A percentile compares a stretch with the other conserved stretches of the same genome.
These are phyloP conservation scores for Pythium brachiatum DNA, from an alignment of 352 stramenopile species.

Conservation along the genomic window DNA sequence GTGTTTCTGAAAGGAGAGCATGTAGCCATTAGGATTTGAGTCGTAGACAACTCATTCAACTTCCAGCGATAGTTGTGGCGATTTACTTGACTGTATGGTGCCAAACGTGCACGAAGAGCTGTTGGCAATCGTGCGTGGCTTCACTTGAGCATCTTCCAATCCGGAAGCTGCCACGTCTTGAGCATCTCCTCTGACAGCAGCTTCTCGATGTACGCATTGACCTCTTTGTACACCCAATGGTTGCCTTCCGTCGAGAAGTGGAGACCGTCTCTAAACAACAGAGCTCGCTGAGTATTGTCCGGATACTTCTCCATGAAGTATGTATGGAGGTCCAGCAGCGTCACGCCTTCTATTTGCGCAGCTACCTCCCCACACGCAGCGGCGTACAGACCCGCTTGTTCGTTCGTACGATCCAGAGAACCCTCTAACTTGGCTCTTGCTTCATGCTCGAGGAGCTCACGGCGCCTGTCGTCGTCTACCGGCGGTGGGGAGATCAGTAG, in stretches of 20 bases:
- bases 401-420: slow-evolving; percentile 18
- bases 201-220: slow-evolving; percentile 4
- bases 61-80: too few species aligned
- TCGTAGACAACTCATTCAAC: too few species aligned
- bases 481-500: slow-evolving; percentile 56
- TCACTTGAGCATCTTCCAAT: too few species aligned
- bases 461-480: slow-evolving; percentile 33
- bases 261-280: slow-evolving; percentile 19
- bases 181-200: slow-evolving; percentile 2
- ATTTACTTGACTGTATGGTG: too few species aligned
- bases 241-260: slow-evolving; percentile 24
- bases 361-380: slow-evolving; percentile 5
- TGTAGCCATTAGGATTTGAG: too few species aligned
- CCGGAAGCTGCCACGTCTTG: slow-evolving; percentile 17
- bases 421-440: background rate
- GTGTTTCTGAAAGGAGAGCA: too few species aligned
- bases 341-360: slow-evolving; percentile 7
- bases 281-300: background rate
- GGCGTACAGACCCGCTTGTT: slow-evolving; percentile 12
- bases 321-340: slow-evolving; percentile 16
- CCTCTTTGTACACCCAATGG: slow-evolving; percentile 13
- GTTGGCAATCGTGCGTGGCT: too few species aligned
- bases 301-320: slow-evolving; percentile 18
- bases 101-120: too few species aligned
- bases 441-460: background rate